Conservation (phyloP, 768 basidiomycete genomes). For the Favolaschia claudopus region DNA sequence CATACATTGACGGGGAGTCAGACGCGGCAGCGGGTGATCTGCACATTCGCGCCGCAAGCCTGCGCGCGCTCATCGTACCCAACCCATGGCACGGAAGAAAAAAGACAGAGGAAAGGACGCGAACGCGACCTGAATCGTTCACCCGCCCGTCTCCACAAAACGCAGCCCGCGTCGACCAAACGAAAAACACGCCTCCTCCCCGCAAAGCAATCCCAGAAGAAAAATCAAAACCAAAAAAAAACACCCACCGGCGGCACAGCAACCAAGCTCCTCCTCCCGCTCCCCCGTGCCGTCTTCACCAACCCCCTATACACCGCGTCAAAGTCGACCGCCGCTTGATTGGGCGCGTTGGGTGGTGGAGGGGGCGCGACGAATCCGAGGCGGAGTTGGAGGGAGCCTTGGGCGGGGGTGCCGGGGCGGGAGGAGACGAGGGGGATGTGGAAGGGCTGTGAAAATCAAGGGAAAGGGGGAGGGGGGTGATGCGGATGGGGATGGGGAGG, state of each 20-base stretch:
- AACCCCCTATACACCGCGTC: slow-evolving; percentile 71
- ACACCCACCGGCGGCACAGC: slow-evolving; percentile 80
- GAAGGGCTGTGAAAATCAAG: slow-evolving; percentile 37
- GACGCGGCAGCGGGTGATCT: too few species aligned
- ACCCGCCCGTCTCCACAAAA: too few species aligned
- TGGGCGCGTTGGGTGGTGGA: slow-evolving; percentile 47
- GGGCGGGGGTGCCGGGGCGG: slow-evolving; percentile 46
- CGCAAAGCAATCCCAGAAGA: too few species aligned
- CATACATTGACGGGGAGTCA: too few species aligned
- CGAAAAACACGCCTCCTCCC: too few species aligned
- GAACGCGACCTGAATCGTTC: too few species aligned
- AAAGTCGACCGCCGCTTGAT: slow-evolving; percentile 49
- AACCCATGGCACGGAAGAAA: too few species aligned
- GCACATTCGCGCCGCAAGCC: too few species aligned
- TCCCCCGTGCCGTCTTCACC: slow-evolving; percentile 66
- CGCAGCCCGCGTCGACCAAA: too few species aligned
- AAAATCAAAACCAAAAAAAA: too few species aligned
- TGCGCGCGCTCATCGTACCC: too few species aligned
- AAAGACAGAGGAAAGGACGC: slow-evolving; percentile 10
- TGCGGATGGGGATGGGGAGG: too few species aligned
- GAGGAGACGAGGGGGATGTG: slow-evolving; percentile 50
- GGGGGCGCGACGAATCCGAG: slow-evolving; percentile 56
- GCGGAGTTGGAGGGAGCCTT: slow-evolving; percentile 52
- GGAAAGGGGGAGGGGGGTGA: slow-evolving; percentile 16
- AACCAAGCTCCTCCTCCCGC: slow-evolving; percentile 70